Percentiles rank a stretch among this genome's conserved stretches.
Conservation (phyloP, 139 green algal species). For the Volvox africanus region DNA sequence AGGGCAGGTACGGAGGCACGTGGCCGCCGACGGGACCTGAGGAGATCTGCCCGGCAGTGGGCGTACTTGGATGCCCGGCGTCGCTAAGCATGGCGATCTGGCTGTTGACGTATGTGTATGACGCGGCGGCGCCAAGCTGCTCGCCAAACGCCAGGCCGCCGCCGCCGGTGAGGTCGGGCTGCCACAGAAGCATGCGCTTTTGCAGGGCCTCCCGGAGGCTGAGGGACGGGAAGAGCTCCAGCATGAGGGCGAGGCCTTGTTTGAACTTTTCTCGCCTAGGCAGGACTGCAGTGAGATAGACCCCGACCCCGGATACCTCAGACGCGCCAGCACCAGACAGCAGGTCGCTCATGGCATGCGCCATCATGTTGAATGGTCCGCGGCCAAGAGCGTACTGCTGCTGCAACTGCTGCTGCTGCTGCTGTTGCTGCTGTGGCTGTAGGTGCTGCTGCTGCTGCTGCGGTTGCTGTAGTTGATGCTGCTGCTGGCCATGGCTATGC, state of each 20-base stretch:
- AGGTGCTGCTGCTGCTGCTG: background rate
- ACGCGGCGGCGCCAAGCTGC: background rate
- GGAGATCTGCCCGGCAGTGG: background rate
- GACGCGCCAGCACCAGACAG: background rate
- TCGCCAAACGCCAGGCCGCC: background rate
- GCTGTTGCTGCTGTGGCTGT: background rate
- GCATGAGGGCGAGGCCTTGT: slow-evolving; percentile 52
- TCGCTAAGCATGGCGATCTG: slow-evolving; percentile 6
- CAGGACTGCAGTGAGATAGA: slow-evolving; percentile 53
- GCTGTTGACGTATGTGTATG: background rate
- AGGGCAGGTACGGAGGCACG: background rate
- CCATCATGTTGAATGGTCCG: background rate
- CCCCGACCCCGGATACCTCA: background rate
- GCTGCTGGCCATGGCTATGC: background rate
- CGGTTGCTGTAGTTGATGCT: background rate
- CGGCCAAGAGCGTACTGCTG: background rate
- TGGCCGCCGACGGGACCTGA: background rate
- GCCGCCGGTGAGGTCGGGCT: background rate
- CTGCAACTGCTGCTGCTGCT: background rate
- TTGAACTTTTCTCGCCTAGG: slow-evolving; percentile 57
- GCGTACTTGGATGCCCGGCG: background rate
- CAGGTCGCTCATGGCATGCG: slow-evolving; percentile 15
- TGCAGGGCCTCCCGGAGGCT: slow-evolving; percentile 56
- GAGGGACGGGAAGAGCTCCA: slow-evolving; percentile 53
- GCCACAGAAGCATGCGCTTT: slow-evolving; percentile 20